These are phyloP conservation scores for Magnusiomyces sp. DNA, from an alignment of 1,139 yeast species.

Conservation along the genomic window DNA sequence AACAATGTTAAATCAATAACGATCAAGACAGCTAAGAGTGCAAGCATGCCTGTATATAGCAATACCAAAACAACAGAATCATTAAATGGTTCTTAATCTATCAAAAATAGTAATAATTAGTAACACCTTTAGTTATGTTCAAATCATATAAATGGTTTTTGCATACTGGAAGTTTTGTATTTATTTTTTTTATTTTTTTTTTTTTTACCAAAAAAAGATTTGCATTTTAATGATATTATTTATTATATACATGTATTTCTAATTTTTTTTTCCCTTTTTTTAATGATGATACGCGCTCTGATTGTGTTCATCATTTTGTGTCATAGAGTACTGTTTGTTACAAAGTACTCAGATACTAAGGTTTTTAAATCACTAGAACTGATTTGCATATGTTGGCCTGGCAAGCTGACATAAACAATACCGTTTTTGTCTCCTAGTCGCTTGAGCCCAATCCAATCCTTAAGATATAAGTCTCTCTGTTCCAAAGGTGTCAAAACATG, in stretches of 20 bases:
- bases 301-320: too few species aligned
- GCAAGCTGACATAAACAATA: slow-evolving; percentile 44
- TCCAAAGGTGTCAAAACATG: slow-evolving; percentile 42
- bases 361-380: slow-evolving; percentile 40
- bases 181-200: neutral
- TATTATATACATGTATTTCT: too few species aligned
- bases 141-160: too few species aligned
- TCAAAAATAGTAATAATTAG: too few species aligned
- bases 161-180: neutral
- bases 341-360: slow-evolving; percentile 34
- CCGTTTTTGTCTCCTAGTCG: slow-evolving; percentile 37
- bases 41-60: slow-evolving; percentile 19
- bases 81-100: neutral
- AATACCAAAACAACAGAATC: neutral
- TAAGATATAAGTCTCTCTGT: slow-evolving; percentile 41
- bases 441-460: slow-evolving; percentile 55
- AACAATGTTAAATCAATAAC: slow-evolving; percentile 16
- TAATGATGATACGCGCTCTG: too few species aligned
- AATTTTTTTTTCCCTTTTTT: too few species aligned
- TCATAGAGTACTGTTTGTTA: too few species aligned
- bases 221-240: too few species aligned
- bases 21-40: slow-evolving; percentile 23
- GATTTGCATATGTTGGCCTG: slow-evolving; percentile 63
- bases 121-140: too few species aligned
- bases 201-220: neutral